These are phyloP conservation scores for Penicillium sp. DNA, from an alignment of 2,329 filamentous ascomycete genomes.

Conservation along the genomic window DNA sequence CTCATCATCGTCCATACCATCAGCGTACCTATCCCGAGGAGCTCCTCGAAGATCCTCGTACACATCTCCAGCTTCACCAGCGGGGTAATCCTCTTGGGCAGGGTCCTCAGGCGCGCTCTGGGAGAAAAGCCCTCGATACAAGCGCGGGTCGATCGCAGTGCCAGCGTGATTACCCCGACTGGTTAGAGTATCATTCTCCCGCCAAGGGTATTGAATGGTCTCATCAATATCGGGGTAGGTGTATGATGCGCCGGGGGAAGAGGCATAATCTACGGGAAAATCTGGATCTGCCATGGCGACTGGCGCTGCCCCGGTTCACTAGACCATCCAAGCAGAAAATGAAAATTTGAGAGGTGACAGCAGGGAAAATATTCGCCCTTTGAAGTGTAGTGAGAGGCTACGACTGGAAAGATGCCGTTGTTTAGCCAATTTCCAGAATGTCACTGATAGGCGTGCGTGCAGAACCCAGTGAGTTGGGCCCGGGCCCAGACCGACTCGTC, in stretches of 20 bases:
- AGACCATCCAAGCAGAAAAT: background rate
- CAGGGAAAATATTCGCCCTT: background rate
- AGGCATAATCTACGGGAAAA: constrained; percentile 12
- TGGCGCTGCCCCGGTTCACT: background rate
- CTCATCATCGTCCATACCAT: constrained; percentile 25
- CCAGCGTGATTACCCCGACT: constrained; percentile 18
- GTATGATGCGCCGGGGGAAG: constrained; percentile 26
- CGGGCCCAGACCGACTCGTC: constrained; percentile 24
- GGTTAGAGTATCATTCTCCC: constrained; percentile 21
- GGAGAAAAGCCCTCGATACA: constrained; percentile 32
- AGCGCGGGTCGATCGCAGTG: constrained; percentile 37
- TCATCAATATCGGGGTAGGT: constrained; percentile 40
- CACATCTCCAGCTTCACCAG: background rate
- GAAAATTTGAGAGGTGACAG: background rate
- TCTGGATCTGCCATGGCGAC: constrained; percentile 20
- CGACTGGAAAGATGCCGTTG: background rate
- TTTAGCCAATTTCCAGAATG: background rate
- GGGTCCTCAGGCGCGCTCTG: constrained; percentile 12
- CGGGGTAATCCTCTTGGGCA: background rate
- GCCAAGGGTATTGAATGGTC: constrained; percentile 37
- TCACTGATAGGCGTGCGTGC: constrained; percentile 13
- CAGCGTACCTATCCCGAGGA: constrained; percentile 4
- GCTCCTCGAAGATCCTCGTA: constrained; percentile 10
- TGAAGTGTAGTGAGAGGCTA: background rate
- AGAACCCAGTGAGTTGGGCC: constrained; percentile 13